Evolutionary conservation across 2,329 filamentous ascomycete species (phyloP).

Genomic region (Nigrospora oryzae): DNA sequence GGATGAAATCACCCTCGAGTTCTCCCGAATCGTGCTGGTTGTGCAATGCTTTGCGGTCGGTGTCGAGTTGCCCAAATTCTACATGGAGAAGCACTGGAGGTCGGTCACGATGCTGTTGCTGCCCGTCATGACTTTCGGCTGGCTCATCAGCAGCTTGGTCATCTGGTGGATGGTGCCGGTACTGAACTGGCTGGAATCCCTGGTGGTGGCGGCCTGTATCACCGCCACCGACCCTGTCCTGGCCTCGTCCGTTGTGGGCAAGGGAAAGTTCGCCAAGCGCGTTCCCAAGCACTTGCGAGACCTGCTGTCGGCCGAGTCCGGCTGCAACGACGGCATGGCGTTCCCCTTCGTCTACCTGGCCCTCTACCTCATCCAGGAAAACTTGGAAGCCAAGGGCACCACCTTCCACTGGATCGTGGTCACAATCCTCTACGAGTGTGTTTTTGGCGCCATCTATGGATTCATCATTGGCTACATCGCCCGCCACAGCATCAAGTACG

Average conservation of each 20-base stretch:
- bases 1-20: constrained; percentile 82
- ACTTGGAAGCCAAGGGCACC: constrained; percentile 58
- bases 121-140: constrained; percentile 96
- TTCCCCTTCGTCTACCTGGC: constrained; percentile 96
- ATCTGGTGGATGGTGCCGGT: constrained; percentile 83
- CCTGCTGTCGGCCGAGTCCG: constrained; percentile 88
- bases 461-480: constrained; percentile 84
- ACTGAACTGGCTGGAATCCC: constrained; percentile 81
- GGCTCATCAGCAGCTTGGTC: constrained; percentile 86
- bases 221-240: constrained; percentile 96
- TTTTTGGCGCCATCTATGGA: constrained; percentile 85
- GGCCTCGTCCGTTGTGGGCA: constrained; percentile 95
- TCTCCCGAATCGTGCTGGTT: constrained; percentile 81
- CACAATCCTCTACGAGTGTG: constrained; percentile 89
- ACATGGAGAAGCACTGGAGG: constrained; percentile 97
- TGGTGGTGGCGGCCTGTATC: constrained; percentile 84
- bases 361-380: constrained; percentile 80
- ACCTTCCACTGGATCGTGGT: constrained; percentile 81
- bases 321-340: constrained; percentile 99
- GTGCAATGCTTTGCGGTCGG: constrained; percentile 90
- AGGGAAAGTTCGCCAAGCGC: constrained; percentile 96
- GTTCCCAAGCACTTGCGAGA: constrained; percentile 97
- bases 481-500: constrained; percentile 80
- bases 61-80: constrained; percentile 82
- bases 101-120: constrained; percentile 83